Base-by-base conservation (phyloP, 1,139 yeast genomes). In the Hyphopichia pseudoburtonii region DNA sequence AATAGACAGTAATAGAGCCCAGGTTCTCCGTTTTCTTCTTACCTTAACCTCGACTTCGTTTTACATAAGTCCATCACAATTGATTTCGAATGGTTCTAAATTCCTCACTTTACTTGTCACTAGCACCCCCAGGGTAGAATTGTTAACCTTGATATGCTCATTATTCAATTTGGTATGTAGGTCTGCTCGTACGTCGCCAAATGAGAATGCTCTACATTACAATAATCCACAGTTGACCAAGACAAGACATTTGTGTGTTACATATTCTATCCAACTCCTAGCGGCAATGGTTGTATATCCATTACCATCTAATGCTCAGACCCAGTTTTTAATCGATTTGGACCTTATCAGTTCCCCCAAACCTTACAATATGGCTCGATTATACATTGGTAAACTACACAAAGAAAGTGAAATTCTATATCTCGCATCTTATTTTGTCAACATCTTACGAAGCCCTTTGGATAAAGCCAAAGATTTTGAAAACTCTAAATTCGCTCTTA, bases 1-100 rank as follows among this genome's bases (percentile, higher is more conserved):
- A 8, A 51, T 78, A 30, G 94, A 86, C 44, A 60, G 80, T 21
- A 80, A 86, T 54, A 71, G 95, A 47, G 58, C 80, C 4, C 95
- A 86, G 47, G 64, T 86, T 2, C 51, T 92, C 30, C 68, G 84
- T 37, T 62, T 88, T 10, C 42, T 90, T 9, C 50, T 86, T 5
- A 70, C 83, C 0, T 60, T 90, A n/a, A 68, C 78, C 17, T 84
- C 96, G 0, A 74, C 72, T 34, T 70, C 82, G 9, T 56, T 89
- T 34, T 89, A 87, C 54, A 57, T 56, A 3, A 49, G 63, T 1
- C 70, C 80, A 1, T 53, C 72, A n/a, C 56, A 57, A 25, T 56
- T 78, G 7, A 74, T 78, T 0, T 44, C 67, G 0, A 48, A 55
- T 3, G 90, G 90, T 2, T 80, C 83, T 17, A 66, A 70, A 34